These are phyloP conservation scores for Solanum sejunctum DNA, from an alignment of 257 asterid genomes.

Conservation along the genomic window DNA sequence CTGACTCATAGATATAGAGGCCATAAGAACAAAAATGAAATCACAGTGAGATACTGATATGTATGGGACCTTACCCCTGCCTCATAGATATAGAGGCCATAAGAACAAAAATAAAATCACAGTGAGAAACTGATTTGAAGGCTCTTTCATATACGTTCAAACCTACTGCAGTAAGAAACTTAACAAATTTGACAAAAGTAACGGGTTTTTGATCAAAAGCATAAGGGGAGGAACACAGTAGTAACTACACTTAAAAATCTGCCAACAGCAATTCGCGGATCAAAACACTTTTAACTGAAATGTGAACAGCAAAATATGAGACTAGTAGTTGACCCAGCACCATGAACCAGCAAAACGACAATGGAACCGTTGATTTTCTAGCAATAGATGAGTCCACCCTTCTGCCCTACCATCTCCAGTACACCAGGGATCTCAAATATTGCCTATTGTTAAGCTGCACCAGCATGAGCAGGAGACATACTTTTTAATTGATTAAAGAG, in stretches of 20 bases:
- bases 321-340: neutral
- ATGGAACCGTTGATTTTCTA: neutral
- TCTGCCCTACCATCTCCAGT: neutral
- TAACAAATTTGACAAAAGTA: neutral
- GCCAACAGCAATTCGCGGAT: neutral
- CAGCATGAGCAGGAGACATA: neutral
- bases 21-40: neutral
- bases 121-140: neutral
- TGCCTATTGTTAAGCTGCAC: neutral
- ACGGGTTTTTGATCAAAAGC: neutral
- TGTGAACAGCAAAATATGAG: neutral
- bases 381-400: neutral
- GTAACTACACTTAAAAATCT: neutral
- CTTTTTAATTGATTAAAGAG: neutral
- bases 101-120: neutral
- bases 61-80: no score
- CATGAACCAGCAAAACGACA: neutral
- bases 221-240: neutral
- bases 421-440: neutral
- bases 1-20: no score
- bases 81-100: no score
- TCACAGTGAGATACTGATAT: neutral
- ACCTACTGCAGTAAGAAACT: neutral
- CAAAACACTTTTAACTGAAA: neutral
- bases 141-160: neutral